phyloP scores from a whole-genome alignment of 768 basidiomycete genomes.

The Macrocybe gigantea region DNA sequence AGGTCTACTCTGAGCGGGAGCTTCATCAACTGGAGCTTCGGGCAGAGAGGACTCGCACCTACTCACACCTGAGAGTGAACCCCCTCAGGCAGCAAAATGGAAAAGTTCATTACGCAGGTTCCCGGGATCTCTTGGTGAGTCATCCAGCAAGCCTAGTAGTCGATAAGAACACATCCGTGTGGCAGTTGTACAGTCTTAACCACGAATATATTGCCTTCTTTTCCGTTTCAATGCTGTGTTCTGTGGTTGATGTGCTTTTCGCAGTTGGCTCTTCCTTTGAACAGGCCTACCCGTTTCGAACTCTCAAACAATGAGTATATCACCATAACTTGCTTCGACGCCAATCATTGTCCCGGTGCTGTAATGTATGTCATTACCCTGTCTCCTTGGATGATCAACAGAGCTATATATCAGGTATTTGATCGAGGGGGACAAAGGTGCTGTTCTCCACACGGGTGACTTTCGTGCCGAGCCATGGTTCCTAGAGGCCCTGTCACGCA shows the following conservation, averaged over 20 bases:
- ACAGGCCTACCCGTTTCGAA: conserved; percentile 59
- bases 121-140: conserved; percentile 66
- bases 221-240: not conserved
- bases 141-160: too few species aligned
- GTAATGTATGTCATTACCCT: conserved; percentile 59
- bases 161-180: too few species aligned
- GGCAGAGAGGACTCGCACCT: conserved; percentile 52
- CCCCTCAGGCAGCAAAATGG: conserved; percentile 44
- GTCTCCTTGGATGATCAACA: not conserved
- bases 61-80: conserved; percentile 59
- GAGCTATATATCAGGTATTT: conserved; percentile 56
- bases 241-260: not conserved
- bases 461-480: conserved; percentile 85
- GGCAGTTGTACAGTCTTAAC: too few species aligned
- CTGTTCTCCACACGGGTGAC: conserved; percentile 91
- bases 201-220: not conserved
- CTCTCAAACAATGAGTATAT: conserved; percentile 54
- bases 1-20: conserved; percentile 61
- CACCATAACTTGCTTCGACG: conserved; percentile 76
- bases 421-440: conserved; percentile 61
- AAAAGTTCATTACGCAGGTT: conserved; percentile 38
- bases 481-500: conserved; percentile 57
- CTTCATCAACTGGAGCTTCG: conserved; percentile 46
- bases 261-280: conserved; percentile 53
- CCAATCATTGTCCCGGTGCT: conserved; percentile 93